Percentiles rank a stretch among this genome's conserved stretches.
Conservation (phyloP, 2,329 filamentous ascomycete species). For the Calcarisporium arbuscula region DNA sequence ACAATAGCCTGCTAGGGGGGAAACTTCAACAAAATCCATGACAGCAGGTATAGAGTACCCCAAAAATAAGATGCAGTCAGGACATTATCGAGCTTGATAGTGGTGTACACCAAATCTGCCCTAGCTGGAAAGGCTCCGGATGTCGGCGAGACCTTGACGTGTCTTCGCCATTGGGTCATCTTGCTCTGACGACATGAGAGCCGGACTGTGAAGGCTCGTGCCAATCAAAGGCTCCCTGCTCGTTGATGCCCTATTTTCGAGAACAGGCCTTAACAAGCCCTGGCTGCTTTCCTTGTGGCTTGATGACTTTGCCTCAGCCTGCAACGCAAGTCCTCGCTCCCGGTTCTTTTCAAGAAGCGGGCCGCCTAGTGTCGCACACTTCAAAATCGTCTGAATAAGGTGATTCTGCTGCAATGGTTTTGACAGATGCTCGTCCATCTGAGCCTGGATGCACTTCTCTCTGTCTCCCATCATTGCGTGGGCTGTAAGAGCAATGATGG, state of each 20-base stretch:
- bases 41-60: no score
- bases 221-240: slow-evolving; percentile 54
- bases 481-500: slow-evolving; percentile 93
- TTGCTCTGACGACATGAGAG: slow-evolving; percentile 35
- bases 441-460: slow-evolving; percentile 95
- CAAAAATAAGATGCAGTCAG: not conserved
- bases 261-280: slow-evolving; percentile 30
- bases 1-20: no score
- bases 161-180: slow-evolving; percentile 44
- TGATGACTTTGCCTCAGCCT: slow-evolving; percentile 39
- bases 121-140: slow-evolving; percentile 32
- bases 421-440: slow-evolving; percentile 98
- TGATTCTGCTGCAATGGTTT: slow-evolving; percentile 96
- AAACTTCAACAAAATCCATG: no score
- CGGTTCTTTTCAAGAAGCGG: slow-evolving; percentile 72
- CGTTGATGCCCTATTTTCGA: slow-evolving; percentile 61
- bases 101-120: slow-evolving; percentile 1
- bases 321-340: slow-evolving; percentile 50
- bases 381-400: slow-evolving; percentile 94
- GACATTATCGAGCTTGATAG: not conserved
- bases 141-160: slow-evolving; percentile 36
- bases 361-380: slow-evolving; percentile 87
- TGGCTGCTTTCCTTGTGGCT: slow-evolving; percentile 30
- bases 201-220: slow-evolving; percentile 54
- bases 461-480: slow-evolving; percentile 98